Evolutionary conservation across 495 filamentous ascomycete genomes (phyloP).

Genomic region (Opeltia flavorubescens): DNA sequence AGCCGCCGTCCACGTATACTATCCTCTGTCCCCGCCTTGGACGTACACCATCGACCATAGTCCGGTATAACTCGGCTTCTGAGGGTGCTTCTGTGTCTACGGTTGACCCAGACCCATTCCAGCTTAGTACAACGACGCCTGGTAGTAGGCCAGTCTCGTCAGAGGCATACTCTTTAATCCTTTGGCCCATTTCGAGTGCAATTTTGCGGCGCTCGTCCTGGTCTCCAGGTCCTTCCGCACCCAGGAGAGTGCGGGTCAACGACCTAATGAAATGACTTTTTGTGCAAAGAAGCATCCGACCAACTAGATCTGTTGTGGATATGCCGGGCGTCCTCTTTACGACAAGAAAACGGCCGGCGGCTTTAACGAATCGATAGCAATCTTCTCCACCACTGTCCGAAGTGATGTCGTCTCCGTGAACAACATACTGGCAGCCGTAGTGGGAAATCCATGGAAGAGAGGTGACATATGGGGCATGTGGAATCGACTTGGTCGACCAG

Average conservation of each 20-base stretch:
- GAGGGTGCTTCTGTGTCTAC: slow-evolving; percentile 35
- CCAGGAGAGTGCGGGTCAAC: slow-evolving; percentile 48
- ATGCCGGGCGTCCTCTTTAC: slow-evolving; percentile 95
- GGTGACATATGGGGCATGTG: slow-evolving; percentile 89
- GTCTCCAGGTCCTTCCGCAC: slow-evolving; percentile 56
- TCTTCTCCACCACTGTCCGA: slow-evolving; percentile 77
- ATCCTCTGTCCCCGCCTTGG: slow-evolving; percentile 67
- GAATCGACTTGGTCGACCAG: slow-evolving; percentile 74
- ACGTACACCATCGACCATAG: slow-evolving; percentile 48
- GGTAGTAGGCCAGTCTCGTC: slow-evolving; percentile 61
- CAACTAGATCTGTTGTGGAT: slow-evolving; percentile 91
- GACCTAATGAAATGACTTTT: slow-evolving; percentile 76
- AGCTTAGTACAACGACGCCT: slow-evolving; percentile 67
- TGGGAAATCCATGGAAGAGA: slow-evolving; percentile 83
- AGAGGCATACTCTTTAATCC: slow-evolving; percentile 73
- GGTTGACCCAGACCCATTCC: slow-evolving; percentile 42
- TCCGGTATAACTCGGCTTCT: slow-evolving; percentile 43
- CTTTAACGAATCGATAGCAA: slow-evolving; percentile 94
- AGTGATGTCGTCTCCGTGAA: slow-evolving; percentile 84
- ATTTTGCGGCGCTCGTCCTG: slow-evolving; percentile 46
- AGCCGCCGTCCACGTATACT: slow-evolving; percentile 91
- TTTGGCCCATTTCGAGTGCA: slow-evolving; percentile 48
- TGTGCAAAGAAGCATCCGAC: slow-evolving; percentile 90
- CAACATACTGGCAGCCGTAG: slow-evolving; percentile 84
- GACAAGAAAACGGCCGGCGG: slow-evolving; percentile 77